Conservation (phyloP, 148 eudicot genomes). For the Fagopyrum homotropicum region DNA sequence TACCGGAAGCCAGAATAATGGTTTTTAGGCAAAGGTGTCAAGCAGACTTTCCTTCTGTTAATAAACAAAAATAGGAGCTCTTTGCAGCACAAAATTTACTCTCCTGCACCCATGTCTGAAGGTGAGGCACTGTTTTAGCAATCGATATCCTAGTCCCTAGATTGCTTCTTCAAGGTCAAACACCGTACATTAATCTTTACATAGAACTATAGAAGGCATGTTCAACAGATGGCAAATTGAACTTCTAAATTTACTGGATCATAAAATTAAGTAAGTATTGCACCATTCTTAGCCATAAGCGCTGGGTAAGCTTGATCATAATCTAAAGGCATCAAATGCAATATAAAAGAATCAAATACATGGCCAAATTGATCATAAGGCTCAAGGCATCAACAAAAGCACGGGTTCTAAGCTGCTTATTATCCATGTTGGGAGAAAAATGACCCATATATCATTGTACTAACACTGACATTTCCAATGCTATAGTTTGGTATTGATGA, state of each 20-base stretch:
- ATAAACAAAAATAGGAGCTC: no score
- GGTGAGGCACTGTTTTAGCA: no score
- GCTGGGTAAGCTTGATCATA: not conserved
- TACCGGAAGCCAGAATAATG: no score
- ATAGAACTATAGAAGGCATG: no score
- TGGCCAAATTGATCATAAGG: not conserved
- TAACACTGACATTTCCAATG: not conserved
- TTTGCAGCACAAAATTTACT: no score
- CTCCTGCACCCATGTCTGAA: no score
- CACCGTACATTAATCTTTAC: no score
- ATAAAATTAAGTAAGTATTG: no score
- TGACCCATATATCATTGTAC: not conserved
- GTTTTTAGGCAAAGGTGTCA: no score
- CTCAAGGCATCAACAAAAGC: not conserved
- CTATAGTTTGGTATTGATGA: conserved; percentile 1
- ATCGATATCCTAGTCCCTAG: no score
- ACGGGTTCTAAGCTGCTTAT: not conserved
- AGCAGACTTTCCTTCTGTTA: no score
- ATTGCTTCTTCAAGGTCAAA: no score
- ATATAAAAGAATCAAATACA: not conserved
- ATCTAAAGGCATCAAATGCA: not conserved
- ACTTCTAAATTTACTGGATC: not conserved
- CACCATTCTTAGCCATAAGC: not conserved
- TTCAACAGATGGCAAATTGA: not conserved
- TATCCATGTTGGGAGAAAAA: not conserved